phyloP scores from a whole-genome alignment of 1,284 basidiomycete species.

The Quambalaria eucalypti region DNA sequence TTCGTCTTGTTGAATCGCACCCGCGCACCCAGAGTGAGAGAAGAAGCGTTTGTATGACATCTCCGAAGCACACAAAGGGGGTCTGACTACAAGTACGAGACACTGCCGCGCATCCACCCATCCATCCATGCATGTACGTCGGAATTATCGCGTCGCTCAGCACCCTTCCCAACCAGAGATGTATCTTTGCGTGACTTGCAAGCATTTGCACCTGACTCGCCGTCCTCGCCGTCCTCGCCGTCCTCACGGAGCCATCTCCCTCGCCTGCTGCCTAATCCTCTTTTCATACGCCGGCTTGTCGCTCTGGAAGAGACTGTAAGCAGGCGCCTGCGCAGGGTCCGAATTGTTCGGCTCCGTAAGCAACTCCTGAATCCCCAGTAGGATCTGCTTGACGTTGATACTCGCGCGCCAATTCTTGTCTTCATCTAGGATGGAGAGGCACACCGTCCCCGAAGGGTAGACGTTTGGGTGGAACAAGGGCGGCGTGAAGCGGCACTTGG shows the following conservation, averaged over 20 bases:
- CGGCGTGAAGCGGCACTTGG: slow-evolving; percentile 94
- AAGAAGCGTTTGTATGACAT: too few relatives aligned
- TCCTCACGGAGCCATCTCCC: slow-evolving; percentile 19
- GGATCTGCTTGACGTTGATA: slow-evolving; percentile 98
- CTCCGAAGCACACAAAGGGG: too few relatives aligned
- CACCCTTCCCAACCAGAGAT: too few relatives aligned
- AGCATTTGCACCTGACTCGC: not conserved
- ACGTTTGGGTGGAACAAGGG: slow-evolving; percentile 97
- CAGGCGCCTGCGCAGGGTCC: slow-evolving; percentile 92
- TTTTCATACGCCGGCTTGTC: slow-evolving; percentile 39
- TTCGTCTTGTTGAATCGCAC: too few relatives aligned
- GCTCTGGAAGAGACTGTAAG: slow-evolving; percentile 90
- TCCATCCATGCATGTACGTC: not conserved
- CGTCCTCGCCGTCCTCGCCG: too few relatives aligned
- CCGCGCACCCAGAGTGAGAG: too few relatives aligned
- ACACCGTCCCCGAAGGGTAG: slow-evolving; percentile 96
- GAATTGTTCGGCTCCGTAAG: slow-evolving; percentile 87
- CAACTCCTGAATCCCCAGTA: slow-evolving; percentile 88
- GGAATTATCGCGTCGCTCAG: not conserved
- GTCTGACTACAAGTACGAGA: too few relatives aligned
- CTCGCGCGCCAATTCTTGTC: slow-evolving; percentile 99
- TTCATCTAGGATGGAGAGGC: slow-evolving; percentile 93
- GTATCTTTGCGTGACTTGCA: too few relatives aligned
- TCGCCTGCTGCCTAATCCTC: slow-evolving; percentile 23
- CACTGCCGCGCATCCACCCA: too few relatives aligned